These are phyloP conservation scores for Wickerhamomyces sp. DNA, from an alignment of 1,139 yeast species.

Conservation along the genomic window DNA sequence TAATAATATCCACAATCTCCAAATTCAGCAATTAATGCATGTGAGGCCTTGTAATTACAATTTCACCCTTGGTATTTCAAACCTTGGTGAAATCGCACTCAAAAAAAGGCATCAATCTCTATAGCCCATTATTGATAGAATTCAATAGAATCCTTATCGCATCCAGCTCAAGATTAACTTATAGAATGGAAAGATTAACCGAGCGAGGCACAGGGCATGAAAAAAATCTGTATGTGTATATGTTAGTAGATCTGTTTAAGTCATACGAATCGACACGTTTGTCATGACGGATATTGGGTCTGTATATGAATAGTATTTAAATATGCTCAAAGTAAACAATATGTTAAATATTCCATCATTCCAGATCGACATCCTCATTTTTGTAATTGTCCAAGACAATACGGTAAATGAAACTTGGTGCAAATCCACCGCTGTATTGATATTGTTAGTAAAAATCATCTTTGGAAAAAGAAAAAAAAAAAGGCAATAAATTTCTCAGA, in stretches of 20 bases:
- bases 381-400: slow-evolving; percentile 92
- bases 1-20: background rate
- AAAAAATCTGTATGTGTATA: background rate
- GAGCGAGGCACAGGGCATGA: slow-evolving; percentile 38
- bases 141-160: slow-evolving; percentile 2
- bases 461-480: background rate
- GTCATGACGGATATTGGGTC: background rate
- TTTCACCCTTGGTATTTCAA: slow-evolving; percentile 48
- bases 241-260: background rate
- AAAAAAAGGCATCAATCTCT: slow-evolving; percentile 50
- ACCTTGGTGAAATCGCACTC: slow-evolving; percentile 73
- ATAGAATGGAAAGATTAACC: slow-evolving; percentile 22
- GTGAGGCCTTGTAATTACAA: slow-evolving; percentile 72
- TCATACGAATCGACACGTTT: background rate
- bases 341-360: slow-evolving; percentile 9
- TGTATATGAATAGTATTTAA: background rate
- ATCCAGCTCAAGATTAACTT: slow-evolving; percentile 42
- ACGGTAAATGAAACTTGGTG: slow-evolving; percentile 94
- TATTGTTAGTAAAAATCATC: slow-evolving; percentile 18
- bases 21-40: slow-evolving; percentile 21
- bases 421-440: slow-evolving; percentile 73
- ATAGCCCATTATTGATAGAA: slow-evolving; percentile 48
- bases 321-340: background rate
- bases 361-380: slow-evolving; percentile 69
- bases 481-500: background rate